These are phyloP conservation scores for Ceratobasidium sp. DNA, from an alignment of 1,284 basidiomycete genomes.

Conservation along the genomic window DNA sequence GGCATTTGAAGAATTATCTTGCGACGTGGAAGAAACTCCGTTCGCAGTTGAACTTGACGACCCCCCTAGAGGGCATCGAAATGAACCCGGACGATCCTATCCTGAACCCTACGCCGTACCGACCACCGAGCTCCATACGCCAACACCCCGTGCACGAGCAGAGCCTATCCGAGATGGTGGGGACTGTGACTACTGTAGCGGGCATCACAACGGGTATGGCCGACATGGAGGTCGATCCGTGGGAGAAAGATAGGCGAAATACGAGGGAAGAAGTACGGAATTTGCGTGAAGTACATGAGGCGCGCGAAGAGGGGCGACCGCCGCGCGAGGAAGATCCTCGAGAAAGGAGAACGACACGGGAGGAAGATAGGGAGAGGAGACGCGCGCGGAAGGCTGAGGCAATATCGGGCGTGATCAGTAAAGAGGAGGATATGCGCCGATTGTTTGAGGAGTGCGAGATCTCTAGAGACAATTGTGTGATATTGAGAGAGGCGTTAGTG, in stretches of 20 bases:
- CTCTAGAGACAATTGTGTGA: conserved; percentile 75
- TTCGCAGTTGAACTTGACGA: conserved; percentile 10
- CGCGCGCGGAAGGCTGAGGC: conserved; percentile 1
- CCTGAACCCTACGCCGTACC: conserved; percentile 67
- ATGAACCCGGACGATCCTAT: conserved; percentile 81
- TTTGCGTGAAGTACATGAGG: too few relatives aligned
- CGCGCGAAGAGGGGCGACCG: too few relatives aligned
- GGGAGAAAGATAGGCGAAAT: neutral
- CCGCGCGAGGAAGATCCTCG: neutral
- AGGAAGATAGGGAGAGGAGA: conserved; percentile 33
- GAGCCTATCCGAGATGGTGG: conserved; percentile 3
- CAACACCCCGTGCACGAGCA: conserved; percentile 5
- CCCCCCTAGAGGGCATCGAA: conserved; percentile 69
- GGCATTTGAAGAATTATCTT: conserved; percentile 47
- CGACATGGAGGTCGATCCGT: conserved; percentile 15
- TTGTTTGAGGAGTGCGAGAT: conserved; percentile 84
- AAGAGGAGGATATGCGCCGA: conserved; percentile 80
- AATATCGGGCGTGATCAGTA: conserved; percentile 69
- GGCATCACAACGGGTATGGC: neutral
- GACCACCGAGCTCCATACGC: conserved; percentile 35
- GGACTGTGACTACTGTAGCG: conserved; percentile 24
- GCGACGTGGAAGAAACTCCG: conserved; percentile 47
- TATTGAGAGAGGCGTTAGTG: conserved; percentile 75
- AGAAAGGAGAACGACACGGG: conserved; percentile 3
- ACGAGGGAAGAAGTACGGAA: neutral